phyloP scores from a whole-genome alignment of 768 basidiomycete genomes.

The Boletus sensibilis region DNA sequence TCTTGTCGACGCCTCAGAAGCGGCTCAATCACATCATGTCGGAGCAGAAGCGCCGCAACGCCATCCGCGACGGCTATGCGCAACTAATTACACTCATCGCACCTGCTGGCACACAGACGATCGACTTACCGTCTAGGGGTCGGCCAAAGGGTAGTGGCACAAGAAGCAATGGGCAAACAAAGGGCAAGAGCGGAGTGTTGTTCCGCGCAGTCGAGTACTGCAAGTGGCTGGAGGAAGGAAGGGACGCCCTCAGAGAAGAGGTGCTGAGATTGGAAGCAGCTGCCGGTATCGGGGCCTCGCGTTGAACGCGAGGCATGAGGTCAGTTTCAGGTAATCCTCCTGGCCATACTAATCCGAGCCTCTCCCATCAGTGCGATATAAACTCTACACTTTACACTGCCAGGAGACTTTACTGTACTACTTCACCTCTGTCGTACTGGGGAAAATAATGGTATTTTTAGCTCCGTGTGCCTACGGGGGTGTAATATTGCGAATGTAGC shows the following conservation, averaged over 20 bases:
- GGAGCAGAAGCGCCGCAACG: slow-evolving; percentile 90
- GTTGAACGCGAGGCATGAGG: slow-evolving; percentile 11
- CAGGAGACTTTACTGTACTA: neutral
- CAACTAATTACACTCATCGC: slow-evolving; percentile 81
- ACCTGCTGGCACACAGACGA: slow-evolving; percentile 68
- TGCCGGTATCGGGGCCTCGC: slow-evolving; percentile 46
- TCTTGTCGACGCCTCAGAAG: slow-evolving; percentile 82
- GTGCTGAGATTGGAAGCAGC: slow-evolving; percentile 65
- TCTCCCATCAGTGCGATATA: neutral
- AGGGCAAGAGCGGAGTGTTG: slow-evolving; percentile 87
- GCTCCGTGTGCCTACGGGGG: neutral
- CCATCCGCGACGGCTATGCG: slow-evolving; percentile 87
- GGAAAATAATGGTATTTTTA: slow-evolving; percentile 10
- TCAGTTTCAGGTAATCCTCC: slow-evolving; percentile 6
- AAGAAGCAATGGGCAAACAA: slow-evolving; percentile 62
- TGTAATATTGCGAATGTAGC: slow-evolving; percentile 5
- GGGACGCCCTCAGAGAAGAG: slow-evolving; percentile 67
- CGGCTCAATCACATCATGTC: slow-evolving; percentile 92
- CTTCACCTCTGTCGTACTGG: neutral
- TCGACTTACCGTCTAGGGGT: slow-evolving; percentile 75
- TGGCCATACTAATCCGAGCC: neutral
- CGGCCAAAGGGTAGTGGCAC: slow-evolving; percentile 77
- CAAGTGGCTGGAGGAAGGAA: slow-evolving; percentile 82
- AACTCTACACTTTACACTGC: neutral
- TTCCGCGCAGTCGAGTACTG: slow-evolving; percentile 87